These are phyloP conservation scores for Paraphaeosphaeria sporulosa DNA, from an alignment of 2,329 filamentous ascomycete genomes.

Conservation along the genomic window DNA sequence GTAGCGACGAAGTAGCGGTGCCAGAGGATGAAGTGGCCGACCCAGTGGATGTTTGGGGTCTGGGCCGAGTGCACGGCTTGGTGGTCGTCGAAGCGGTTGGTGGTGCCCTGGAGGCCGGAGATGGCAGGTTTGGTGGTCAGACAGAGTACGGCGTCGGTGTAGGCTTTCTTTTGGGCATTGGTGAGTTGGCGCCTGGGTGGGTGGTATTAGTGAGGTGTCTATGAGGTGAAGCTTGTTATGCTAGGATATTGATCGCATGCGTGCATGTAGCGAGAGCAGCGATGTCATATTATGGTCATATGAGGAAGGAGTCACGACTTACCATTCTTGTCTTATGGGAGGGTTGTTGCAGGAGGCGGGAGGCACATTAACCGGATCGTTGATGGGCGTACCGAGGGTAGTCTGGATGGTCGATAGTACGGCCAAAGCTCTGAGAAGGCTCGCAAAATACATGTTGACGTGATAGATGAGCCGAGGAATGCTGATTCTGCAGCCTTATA, in stretches of 20 bases:
- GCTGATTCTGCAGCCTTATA: background rate
- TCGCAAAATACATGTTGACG: background rate
- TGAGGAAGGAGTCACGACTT: background rate
- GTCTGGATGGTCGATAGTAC: background rate
- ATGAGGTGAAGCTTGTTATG: background rate
- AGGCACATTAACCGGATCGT: no score
- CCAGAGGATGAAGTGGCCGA: constrained; percentile 33
- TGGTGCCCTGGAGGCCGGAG: constrained; percentile 23
- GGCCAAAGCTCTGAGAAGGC: background rate
- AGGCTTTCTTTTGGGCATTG: constrained; percentile 22
- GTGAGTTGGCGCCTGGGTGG: constrained; percentile 30
- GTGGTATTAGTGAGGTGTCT: background rate
- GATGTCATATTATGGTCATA: no score
- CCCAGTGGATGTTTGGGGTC: constrained; percentile 33
- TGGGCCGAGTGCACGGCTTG: constrained; percentile 32
- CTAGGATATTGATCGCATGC: no score
- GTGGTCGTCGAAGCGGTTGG: constrained; percentile 36
- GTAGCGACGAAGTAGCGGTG: constrained; percentile 33
- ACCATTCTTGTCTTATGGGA: constrained; percentile 8
- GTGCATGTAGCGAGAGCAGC: no score
- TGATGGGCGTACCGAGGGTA: background rate
- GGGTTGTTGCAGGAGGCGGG: background rate
- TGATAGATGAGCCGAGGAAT: background rate
- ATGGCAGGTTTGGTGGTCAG: constrained; percentile 24
- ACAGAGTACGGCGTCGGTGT: constrained; percentile 37